phyloP scores from a whole-genome alignment of 2,329 filamentous ascomycete species.

The Simplicillium sp. region DNA sequence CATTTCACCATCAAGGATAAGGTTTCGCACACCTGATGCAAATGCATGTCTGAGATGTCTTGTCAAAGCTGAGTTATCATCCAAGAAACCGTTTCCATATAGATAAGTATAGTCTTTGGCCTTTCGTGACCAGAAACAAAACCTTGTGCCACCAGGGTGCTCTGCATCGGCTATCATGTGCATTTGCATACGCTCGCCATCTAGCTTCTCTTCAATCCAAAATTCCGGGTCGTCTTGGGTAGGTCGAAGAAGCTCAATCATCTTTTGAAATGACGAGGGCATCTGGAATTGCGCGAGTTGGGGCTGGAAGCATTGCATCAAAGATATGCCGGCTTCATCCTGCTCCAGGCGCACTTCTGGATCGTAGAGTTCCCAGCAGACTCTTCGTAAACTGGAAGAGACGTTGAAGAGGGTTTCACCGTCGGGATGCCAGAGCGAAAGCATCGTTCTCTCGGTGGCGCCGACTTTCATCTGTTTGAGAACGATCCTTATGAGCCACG shows the following conservation, averaged over 20 bases:
- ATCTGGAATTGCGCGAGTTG: conserved; percentile 90
- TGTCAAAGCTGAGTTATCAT: conserved; percentile 69
- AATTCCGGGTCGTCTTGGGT: conserved; percentile 67
- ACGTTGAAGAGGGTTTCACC: conserved; percentile 76
- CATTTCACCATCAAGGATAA: conserved; percentile 97
- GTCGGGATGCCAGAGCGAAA: conserved; percentile 75
- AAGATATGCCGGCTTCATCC: conserved; percentile 61
- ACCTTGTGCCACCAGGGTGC: conserved; percentile 59
- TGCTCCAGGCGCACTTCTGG: conserved; percentile 62
- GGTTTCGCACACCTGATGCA: conserved; percentile 63
- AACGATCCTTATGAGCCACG: conserved; percentile 92
- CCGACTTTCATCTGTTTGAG: conserved; percentile 66
- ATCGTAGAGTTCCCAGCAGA: conserved; percentile 89
- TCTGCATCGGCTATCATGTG: conserved; percentile 71
- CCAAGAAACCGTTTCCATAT: conserved; percentile 69
- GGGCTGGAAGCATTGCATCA: conserved; percentile 96
- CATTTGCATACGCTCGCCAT: conserved; percentile 94
- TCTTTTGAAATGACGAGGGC: conserved; percentile 65
- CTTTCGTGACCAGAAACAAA: conserved; percentile 90
- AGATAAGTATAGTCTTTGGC: conserved; percentile 94
- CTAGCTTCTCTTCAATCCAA: conserved; percentile 97
- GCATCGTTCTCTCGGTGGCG: conserved; percentile 80
- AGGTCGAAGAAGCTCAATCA: conserved; percentile 58
- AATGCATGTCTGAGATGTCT: conserved; percentile 74
- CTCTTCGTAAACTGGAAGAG: conserved; percentile 77